Percentiles rank a stretch among this genome's conserved stretches.
Evolutionary conservation across 2,329 filamentous ascomycete genomes (phyloP).

Genomic region (Botrytis fragariae): DNA sequence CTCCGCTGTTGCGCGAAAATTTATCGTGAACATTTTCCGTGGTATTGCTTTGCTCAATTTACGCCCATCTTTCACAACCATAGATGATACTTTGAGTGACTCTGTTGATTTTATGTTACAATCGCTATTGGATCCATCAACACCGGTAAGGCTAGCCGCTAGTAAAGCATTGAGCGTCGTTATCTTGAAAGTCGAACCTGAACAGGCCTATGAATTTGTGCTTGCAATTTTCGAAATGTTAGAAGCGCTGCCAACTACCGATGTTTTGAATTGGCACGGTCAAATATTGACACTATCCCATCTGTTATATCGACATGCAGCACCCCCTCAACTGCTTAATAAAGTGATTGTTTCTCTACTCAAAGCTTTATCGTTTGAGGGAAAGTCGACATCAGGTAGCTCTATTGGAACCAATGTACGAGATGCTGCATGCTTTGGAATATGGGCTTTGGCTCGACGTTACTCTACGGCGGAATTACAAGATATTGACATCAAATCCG

Average conservation of each 20-base stretch:
- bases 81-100: conserved; percentile 64
- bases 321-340: conserved; percentile 66
- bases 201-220: conserved; percentile 83
- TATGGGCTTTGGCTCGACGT: conserved; percentile 87
- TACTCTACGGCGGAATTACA: conserved; percentile 79
- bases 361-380: conserved; percentile 82
- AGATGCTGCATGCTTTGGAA: conserved; percentile 92
- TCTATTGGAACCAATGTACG: conserved; percentile 87
- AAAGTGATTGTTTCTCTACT: conserved; percentile 75
- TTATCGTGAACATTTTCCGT: conserved; percentile 79
- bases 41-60: conserved; percentile 64
- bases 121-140: conserved; percentile 80
- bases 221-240: conserved; percentile 76
- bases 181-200: conserved; percentile 71
- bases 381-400: conserved; percentile 78
- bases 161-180: conserved; percentile 91
- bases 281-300: conserved; percentile 84
- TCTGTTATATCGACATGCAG: conserved; percentile 79
- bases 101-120: conserved; percentile 80
- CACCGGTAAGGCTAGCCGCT: conserved; percentile 82
- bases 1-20: conserved; percentile 78
- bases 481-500: conserved; percentile 48
- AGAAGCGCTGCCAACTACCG: conserved; percentile 52
- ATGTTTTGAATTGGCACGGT: conserved; percentile 74
- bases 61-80: conserved; percentile 19